Conservation (phyloP, 306 rosid genomes). For the Crotalaria pallida region DNA sequence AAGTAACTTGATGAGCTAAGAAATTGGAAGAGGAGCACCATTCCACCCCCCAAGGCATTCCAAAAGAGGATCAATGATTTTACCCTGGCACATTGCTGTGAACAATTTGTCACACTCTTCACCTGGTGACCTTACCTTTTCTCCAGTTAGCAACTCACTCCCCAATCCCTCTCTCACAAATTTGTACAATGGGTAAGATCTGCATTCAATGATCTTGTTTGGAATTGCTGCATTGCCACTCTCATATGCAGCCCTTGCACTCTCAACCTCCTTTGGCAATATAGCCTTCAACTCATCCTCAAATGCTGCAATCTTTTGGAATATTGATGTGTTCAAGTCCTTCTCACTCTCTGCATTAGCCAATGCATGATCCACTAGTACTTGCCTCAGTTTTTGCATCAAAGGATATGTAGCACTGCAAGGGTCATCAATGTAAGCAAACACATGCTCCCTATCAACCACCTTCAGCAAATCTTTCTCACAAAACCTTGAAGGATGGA, state of each 20-base stretch:
- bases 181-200: conserved; percentile 78
- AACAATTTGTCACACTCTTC: conserved; percentile 75
- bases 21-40: conserved; percentile 77
- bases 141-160: conserved; percentile 52
- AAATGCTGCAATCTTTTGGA: conserved; percentile 67
- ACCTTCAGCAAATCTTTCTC: conserved; percentile 73
- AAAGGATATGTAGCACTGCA: conserved; percentile 75
- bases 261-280: conserved; percentile 78
- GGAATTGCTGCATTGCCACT: conserved; percentile 42
- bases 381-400: conserved; percentile 70
- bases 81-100: conserved; percentile 63
- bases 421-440: conserved; percentile 64
- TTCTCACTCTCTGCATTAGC: conserved; percentile 55
- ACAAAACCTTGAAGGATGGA: conserved; percentile 76
- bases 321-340: conserved; percentile 60
- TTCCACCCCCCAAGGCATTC: conserved; percentile 75
- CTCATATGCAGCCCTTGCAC: conserved; percentile 53
- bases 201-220: conserved; percentile 64
- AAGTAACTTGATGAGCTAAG: conserved; percentile 14
- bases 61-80: conserved; percentile 69
- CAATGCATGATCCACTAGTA: conserved; percentile 70
- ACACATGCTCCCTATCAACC: conserved; percentile 65
- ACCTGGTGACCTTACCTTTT: conserved; percentile 62
- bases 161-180: conserved; percentile 74
- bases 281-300: conserved; percentile 59